These are phyloP conservation scores for Rhizopus stolonifer DNA, from an alignment of 371 early-diverging fungal genomes.

Conservation along the genomic window DNA sequence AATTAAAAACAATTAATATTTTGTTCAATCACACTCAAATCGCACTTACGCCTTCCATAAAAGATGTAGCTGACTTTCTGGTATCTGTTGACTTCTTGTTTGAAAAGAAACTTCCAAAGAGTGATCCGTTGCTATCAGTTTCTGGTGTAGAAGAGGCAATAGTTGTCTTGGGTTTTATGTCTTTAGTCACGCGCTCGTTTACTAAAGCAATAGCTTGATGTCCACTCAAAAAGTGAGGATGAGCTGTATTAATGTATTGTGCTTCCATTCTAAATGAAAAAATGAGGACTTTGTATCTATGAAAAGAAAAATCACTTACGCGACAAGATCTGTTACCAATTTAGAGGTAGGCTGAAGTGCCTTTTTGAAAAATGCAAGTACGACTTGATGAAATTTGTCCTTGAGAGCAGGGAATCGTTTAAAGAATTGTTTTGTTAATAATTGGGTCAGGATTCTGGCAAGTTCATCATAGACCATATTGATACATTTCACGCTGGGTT, in stretches of 20 bases:
- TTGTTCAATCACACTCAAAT: no score
- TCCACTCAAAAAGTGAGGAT: slow-evolving; percentile 97
- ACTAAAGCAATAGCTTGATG: slow-evolving; percentile 94
- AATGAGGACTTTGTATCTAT: background rate
- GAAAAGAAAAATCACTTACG: slow-evolving; percentile 38
- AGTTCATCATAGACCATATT: slow-evolving; percentile 94
- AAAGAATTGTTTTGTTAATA: slow-evolving; percentile 85
- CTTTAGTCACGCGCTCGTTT: slow-evolving; percentile 73
- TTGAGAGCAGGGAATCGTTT: slow-evolving; percentile 93
- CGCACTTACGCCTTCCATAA: slow-evolving; percentile 70
- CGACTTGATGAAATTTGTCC: slow-evolving; percentile 88
- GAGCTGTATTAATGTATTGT: slow-evolving; percentile 96
- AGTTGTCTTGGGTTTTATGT: slow-evolving; percentile 4
- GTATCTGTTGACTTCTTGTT: slow-evolving; percentile 63
- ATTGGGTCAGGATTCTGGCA: slow-evolving; percentile 86
- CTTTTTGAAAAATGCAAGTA: slow-evolving; percentile 89
- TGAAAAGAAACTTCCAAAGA: slow-evolving; percentile 95
- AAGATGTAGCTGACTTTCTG: slow-evolving; percentile 27
- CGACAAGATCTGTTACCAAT: slow-evolving; percentile 87
- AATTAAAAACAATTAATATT: background rate
- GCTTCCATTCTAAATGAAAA: slow-evolving; percentile 78
- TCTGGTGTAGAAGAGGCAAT: slow-evolving; percentile 21
- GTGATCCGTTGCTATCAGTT: slow-evolving; percentile 56
- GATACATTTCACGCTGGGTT: slow-evolving; percentile 93
- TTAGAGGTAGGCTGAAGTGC: slow-evolving; percentile 87